These are phyloP conservation scores for Teunomyces cretensis DNA, from an alignment of 805 yeast species.

Conservation along the genomic window DNA sequence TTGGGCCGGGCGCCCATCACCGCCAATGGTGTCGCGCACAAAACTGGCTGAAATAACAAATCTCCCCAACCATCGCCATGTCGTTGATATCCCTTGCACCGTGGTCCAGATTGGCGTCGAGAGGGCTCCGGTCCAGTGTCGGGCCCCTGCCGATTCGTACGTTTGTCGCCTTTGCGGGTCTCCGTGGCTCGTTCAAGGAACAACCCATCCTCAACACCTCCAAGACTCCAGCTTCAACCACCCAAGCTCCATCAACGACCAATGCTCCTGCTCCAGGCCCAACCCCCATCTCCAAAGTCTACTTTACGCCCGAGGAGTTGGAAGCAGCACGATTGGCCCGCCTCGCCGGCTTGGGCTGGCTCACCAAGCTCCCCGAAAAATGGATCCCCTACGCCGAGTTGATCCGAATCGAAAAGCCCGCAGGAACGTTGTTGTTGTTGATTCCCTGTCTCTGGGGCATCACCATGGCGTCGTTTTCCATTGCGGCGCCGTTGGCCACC, in stretches of 20 bases:
- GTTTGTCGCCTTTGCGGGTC: neutral
- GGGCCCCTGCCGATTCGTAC: neutral
- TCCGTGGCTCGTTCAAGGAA: neutral
- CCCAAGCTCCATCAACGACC: neutral
- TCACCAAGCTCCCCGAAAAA: slow-evolving; percentile 64
- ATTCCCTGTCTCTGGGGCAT: slow-evolving; percentile 93
- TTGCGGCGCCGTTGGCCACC: slow-evolving; percentile 65
- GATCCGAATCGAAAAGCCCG: slow-evolving; percentile 91
- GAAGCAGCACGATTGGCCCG: slow-evolving; percentile 54
- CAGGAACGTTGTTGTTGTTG: slow-evolving; percentile 83
- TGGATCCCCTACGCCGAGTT: slow-evolving; percentile 90
- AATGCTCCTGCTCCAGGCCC: too few species aligned
- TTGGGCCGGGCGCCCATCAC: too few species aligned
- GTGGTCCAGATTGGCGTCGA: neutral
- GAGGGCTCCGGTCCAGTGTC: neutral
- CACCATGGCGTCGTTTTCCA: slow-evolving; percentile 77
- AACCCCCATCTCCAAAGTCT: neutral
- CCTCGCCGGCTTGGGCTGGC: slow-evolving; percentile 40
- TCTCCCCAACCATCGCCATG: neutral
- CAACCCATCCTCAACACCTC: slow-evolving; percentile 2
- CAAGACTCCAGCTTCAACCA: neutral
- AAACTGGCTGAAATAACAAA: neutral
- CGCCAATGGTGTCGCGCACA: neutral
- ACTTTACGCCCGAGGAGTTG: slow-evolving; percentile 42
- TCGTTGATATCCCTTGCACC: neutral